A percentile compares a stretch with the other conserved stretches of the same genome.
Evolutionary conservation across 345 rosid species (phyloP).

Genomic region (Gossypium longicalyx): DNA sequence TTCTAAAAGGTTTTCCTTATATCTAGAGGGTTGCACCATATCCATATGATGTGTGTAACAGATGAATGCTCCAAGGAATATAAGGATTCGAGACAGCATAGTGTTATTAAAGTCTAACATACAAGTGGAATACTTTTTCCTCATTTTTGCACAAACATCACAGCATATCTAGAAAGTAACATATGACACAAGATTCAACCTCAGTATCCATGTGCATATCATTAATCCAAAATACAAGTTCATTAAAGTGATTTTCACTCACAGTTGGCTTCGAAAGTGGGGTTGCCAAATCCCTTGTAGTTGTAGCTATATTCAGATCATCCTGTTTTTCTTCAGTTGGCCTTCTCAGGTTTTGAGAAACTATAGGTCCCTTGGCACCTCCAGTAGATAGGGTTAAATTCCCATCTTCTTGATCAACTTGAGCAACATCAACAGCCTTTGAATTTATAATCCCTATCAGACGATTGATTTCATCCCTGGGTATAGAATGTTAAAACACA

Average conservation of each 20-base stretch:
- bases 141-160: neutral
- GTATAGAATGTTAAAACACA: conserved; percentile 5
- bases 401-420: conserved; percentile 31
- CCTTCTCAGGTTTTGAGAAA: conserved; percentile 33
- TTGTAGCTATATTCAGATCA: conserved; percentile 28
- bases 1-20: neutral
- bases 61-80: neutral
- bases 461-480: conserved; percentile 67
- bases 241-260: conserved; percentile 27
- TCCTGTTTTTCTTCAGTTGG: conserved; percentile 31
- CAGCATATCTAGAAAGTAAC: neutral
- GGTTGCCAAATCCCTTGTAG: conserved; percentile 35
- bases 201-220: neutral
- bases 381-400: conserved; percentile 23
- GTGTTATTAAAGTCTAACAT: no score
- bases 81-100: no score
- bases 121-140: neutral
- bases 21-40: neutral
- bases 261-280: conserved; percentile 48
- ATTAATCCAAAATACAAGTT: neutral
- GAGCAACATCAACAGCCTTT: conserved; percentile 33
- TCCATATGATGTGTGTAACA: neutral
- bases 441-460: conserved; percentile 60
- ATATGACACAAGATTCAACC: neutral
- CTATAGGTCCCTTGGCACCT: conserved; percentile 27